Evolutionary conservation across 1,284 basidiomycete genomes (phyloP).

Genomic region (Papiliotrema fonsecae): DNA sequence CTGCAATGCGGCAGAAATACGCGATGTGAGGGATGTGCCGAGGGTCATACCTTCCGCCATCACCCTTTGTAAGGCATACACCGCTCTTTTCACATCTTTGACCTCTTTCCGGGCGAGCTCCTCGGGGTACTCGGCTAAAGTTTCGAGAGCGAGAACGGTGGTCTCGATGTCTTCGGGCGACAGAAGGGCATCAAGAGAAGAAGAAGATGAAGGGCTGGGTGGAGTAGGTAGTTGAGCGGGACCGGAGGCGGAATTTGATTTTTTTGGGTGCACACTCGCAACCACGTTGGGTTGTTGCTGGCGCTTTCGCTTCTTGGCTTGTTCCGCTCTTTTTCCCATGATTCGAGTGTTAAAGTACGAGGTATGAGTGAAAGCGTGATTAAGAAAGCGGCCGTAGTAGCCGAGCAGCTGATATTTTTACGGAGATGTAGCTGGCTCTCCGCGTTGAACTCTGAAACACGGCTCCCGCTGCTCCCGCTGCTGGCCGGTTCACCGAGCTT

Average conservation of each 20-base stretch:
- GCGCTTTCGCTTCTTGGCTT: too few species aligned
- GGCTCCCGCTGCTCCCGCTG: too few species aligned
- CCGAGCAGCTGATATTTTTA: too few species aligned
- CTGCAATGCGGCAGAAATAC: slow-evolving; percentile 52
- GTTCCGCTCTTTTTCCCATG: too few species aligned
- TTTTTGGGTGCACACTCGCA: too few species aligned
- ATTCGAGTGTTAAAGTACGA: too few species aligned
- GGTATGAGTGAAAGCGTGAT: too few species aligned
- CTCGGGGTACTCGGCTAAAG: slow-evolving; percentile 37
- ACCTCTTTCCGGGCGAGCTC: slow-evolving; percentile 33
- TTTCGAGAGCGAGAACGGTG: slow-evolving; percentile 36
- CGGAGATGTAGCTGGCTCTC: too few species aligned
- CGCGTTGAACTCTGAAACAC: too few species aligned
- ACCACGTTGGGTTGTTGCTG: too few species aligned
- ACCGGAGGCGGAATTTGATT: background rate
- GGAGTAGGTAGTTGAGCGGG: background rate
- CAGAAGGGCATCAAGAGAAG: slow-evolving; percentile 19
- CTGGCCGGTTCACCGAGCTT: too few species aligned
- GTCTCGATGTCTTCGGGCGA: slow-evolving; percentile 39
- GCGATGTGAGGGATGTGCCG: slow-evolving; percentile 50
- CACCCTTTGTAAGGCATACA: slow-evolving; percentile 40
- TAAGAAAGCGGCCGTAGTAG: too few species aligned
- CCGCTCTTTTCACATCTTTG: slow-evolving; percentile 43
- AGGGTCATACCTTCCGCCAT: slow-evolving; percentile 41
- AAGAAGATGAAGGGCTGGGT: background rate